Evolutionary conservation across 352 stramenopile genomes (phyloP).

Genomic region (Phytopythium litorale): DNA sequence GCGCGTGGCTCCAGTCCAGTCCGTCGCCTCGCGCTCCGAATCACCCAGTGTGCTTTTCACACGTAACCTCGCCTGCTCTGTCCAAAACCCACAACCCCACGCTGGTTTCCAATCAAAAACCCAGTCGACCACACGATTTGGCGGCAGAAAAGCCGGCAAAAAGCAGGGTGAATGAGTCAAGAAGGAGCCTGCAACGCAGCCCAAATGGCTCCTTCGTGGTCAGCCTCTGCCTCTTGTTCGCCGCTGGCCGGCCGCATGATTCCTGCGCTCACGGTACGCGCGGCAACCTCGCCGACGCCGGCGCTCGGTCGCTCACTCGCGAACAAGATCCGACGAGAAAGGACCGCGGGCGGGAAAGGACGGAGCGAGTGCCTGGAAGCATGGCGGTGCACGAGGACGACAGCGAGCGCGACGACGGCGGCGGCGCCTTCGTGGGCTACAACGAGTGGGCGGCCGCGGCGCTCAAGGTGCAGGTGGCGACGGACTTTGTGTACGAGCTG

Average conservation of each 20-base stretch:
- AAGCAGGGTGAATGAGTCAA: too few relatives aligned
- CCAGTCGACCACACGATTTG: too few relatives aligned
- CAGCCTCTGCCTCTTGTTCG: background rate
- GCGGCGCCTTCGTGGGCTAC: slow-evolving; percentile 57
- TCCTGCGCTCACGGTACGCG: background rate
- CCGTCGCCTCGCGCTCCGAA: background rate
- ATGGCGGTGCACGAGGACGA: slow-evolving; percentile 9
- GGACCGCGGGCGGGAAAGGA: background rate
- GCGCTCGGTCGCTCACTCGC: background rate
- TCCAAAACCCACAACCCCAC: too few relatives aligned
- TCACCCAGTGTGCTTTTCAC: background rate
- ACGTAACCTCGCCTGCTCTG: too few relatives aligned
- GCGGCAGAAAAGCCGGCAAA: background rate
- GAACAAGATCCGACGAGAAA: background rate
- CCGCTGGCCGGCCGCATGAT: background rate
- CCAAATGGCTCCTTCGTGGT: background rate
- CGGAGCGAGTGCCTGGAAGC: background rate
- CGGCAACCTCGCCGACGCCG: background rate
- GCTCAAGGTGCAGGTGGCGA: slow-evolving; percentile 56
- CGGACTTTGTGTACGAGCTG: slow-evolving; percentile 83
- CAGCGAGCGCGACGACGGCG: slow-evolving; percentile 5
- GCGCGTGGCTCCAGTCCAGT: background rate
- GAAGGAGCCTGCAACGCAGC: too few relatives aligned
- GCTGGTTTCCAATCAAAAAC: too few relatives aligned
- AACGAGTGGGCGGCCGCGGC: slow-evolving; percentile 62